Conservation (phyloP, 352 stramenopile genomes). For the Phytopythium helicoides region DNA sequence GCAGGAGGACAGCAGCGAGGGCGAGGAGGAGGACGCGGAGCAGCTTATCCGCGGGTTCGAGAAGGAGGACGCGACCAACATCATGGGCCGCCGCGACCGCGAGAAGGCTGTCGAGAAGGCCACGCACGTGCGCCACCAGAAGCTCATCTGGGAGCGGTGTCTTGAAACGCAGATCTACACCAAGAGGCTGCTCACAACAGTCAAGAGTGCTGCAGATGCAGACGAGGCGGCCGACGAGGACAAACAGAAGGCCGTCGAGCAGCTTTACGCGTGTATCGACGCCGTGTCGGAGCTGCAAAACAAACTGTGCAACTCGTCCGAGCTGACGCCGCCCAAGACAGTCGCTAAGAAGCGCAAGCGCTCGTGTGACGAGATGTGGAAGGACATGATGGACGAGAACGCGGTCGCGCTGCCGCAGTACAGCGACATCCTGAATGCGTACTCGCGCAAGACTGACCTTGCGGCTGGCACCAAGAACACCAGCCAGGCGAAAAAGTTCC, state of each 20-base stretch:
- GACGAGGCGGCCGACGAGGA: conserved; percentile 23
- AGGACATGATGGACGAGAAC: conserved; percentile 39
- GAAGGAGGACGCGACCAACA: conserved; percentile 70
- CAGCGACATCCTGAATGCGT: conserved; percentile 81
- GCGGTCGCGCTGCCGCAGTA: conserved; percentile 62
- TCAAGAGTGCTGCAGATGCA: conserved; percentile 21
- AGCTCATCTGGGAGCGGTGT: conserved; percentile 81
- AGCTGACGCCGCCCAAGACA: conserved; percentile 27
- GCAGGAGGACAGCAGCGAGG: conserved; percentile 29
- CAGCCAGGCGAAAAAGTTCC: conserved; percentile 83
- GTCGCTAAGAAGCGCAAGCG: conserved; percentile 68
- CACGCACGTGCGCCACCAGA: conserved; percentile 78
- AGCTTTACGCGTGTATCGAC: conserved; percentile 68
- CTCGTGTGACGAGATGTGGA: conserved; percentile 54
- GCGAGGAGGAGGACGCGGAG: conserved; percentile 59
- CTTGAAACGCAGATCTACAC: conserved; percentile 87
- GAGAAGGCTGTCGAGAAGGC: conserved; percentile 77
- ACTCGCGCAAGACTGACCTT: conserved; percentile 72
- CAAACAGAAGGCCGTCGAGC: conserved; percentile 33
- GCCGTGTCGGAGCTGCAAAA: conserved; percentile 54
- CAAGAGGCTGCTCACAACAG: conserved; percentile 61
- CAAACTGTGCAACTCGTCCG: conserved; percentile 64
- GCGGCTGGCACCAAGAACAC: conserved; percentile 36
- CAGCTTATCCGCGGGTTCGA: conserved; percentile 76
- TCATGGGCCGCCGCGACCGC: conserved; percentile 78